Evolutionary conservation across 2,329 filamentous ascomycete genomes (phyloP), one percentile per base, ranked within the genome.

Genomic region (Trichoderma oligosporum): DNA sequence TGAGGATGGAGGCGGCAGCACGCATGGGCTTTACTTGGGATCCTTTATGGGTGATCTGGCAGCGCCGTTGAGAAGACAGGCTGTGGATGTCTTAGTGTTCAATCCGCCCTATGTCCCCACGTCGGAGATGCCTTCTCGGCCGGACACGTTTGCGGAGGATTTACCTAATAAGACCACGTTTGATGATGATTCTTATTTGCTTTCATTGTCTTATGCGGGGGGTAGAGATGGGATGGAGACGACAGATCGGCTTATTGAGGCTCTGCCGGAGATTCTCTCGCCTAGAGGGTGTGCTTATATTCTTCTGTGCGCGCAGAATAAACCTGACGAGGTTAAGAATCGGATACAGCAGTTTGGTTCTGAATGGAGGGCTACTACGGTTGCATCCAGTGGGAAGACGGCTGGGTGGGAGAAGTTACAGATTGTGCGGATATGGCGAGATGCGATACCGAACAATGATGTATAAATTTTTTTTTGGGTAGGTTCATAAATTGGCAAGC

Each of bases 61-160:
- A 4, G 72, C 80, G 2, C 76, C 86, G 0, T 74, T 95, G 38
- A 79, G 81, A 7, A 68, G 75, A 0, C 76, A 78, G 2, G 57
- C 48, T 11, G 81, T 96, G 4, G 94, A 99, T 68, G 81, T 99
- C 9, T 79, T 99, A 61, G 81, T 99, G 25, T 99, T 97, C 79
- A 99, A 99, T 69, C 94, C 94, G 53, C 94, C 94, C 0, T 99
- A 99, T 70, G 94, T 99, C 12, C 94, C 94, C 2, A 95, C 92
- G 2, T 81, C 86, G 24, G 82, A 85, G 38, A 74, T 95, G 59
- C 92, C 93, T 1, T 70, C 73, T 22, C 72, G 81, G 33, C 79
- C 68, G 18, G 66, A 61, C 55, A 64, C 59, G 49, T 70, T 68
- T 38, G 35, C 51, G 2, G 65, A 63, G 2, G 65, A 66, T 2